phyloP scores from a whole-genome alignment of 805 yeast genomes.

The Peterozyma xylosa region DNA sequence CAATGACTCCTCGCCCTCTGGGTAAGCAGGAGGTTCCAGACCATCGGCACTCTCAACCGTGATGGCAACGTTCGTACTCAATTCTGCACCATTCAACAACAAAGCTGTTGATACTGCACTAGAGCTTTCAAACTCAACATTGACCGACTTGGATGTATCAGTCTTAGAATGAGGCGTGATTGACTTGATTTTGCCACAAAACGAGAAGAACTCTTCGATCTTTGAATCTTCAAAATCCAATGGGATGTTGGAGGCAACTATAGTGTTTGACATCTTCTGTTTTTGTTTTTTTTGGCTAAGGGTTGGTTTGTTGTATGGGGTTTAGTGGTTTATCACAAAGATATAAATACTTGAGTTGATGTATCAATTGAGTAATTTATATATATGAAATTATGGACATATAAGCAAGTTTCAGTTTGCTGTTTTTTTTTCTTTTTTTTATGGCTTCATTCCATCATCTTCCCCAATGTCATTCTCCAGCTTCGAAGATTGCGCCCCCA shows the following conservation, averaged over 20 bases:
- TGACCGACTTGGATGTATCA: conserved; percentile 28
- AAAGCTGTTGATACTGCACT: conserved; percentile 68
- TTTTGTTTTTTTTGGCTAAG: not conserved
- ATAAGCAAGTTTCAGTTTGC: no score
- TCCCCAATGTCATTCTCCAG: no score
- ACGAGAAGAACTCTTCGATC: conserved; percentile 60
- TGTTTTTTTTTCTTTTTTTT: no score
- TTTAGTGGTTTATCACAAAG: no score
- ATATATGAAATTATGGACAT: no score
- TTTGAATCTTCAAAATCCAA: conserved; percentile 38
- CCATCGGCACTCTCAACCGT: conserved; percentile 28
- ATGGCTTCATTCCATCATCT: no score
- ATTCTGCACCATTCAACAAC: conserved; percentile 65
- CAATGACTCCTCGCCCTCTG: conserved; percentile 10
- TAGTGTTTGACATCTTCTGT: conserved; percentile 23
- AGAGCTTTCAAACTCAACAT: conserved; percentile 45
- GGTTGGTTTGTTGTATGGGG: no score
- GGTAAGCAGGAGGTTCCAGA: conserved; percentile 8
- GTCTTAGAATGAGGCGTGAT: conserved; percentile 24
- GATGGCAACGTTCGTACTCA: conserved; percentile 48
- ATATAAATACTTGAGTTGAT: no score
- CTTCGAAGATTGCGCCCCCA: no score
- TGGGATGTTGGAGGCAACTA: conserved; percentile 54
- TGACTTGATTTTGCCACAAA: conserved; percentile 53
- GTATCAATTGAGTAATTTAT: no score